These are phyloP conservation scores for Trifolium dubium DNA, from an alignment of 306 rosid species.

Conservation along the genomic window DNA sequence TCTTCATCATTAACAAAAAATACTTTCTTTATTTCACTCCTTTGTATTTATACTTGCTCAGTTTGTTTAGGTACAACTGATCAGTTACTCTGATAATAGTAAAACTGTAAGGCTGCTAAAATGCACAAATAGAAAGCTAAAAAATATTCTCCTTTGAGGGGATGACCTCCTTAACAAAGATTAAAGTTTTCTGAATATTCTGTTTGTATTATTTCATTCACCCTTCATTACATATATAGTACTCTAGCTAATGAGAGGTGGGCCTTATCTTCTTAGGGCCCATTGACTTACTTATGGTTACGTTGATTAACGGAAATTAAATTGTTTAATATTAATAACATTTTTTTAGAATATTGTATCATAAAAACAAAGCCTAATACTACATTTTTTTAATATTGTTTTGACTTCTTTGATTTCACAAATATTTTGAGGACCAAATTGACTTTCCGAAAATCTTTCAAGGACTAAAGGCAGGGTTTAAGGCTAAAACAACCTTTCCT, in stretches of 20 bases:
- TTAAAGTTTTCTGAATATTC: too few relatives aligned
- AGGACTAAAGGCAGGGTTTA: not conserved
- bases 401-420: not conserved
- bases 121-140: too few relatives aligned
- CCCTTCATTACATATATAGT: too few relatives aligned
- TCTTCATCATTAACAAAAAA: not conserved
- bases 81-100: conserved; percentile 11
- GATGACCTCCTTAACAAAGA: too few relatives aligned
- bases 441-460: not conserved
- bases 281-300: not conserved
- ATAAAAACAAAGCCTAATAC: not conserved
- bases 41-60: conserved; percentile 21
- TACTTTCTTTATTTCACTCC: conserved; percentile 10
- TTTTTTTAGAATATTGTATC: not conserved
- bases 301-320: not conserved
- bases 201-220: too few relatives aligned
- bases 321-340: not conserved
- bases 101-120: not conserved
- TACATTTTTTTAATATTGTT: too few relatives aligned
- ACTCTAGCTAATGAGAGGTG: too few relatives aligned
- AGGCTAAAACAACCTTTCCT: not conserved
- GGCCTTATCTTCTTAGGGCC: too few relatives aligned
- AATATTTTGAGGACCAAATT: not conserved
- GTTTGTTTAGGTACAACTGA: conserved; percentile 7
- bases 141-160: too few relatives aligned